Evolutionary conservation across 2,329 filamentous ascomycete species (phyloP), one percentile per base, ranked within the genome.

Genomic region (Talaromyces albobiverticillius): DNA sequence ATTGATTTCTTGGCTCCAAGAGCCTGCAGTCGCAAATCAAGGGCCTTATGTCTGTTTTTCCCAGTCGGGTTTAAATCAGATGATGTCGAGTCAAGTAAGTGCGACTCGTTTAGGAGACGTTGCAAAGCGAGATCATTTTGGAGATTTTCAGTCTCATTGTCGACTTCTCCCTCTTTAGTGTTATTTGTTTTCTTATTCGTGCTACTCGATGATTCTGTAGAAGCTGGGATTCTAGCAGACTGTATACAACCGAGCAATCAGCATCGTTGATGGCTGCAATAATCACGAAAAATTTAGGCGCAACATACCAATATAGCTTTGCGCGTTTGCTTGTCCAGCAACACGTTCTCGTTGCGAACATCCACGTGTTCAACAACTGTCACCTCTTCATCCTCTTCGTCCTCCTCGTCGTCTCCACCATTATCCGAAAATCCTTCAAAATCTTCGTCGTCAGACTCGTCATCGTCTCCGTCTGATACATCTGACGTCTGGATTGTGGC

Each of bases 101-200:
- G 91, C 0, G 92, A 96, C 78, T 99, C 94, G 62, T 87, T 82
- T 55, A 99, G 84, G 38, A 99, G 84, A 45, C 91, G 87, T 70
- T 96, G 93, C 13, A 99, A 84, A 36, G 90, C 92, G 51, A 96
- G 84, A 70, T 97, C 94, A 71, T 96, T 92, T 69, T 92, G 91
- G 16, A 97, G 80, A 58, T 95, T 88, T 10, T 76, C 71, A 22
- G 77, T 71, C 67, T 87, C 85, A 65, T 87, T 82, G 65, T 87
- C 83, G 25, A 70, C 73, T 56, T 77, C 68, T 59, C 68, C 72
- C 16, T 66, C 60, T 32, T 68, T 64, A 22, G 57, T 51, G 50
- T 67, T 55, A 29, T 58, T 62, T 22, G 61, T 49, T 16, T 58
- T 61, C 26, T 56, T 57, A 51, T 60, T 61, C 3, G 50, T 14